Conservation (phyloP, 257 asterid species). For the Salvia splendens region DNA sequence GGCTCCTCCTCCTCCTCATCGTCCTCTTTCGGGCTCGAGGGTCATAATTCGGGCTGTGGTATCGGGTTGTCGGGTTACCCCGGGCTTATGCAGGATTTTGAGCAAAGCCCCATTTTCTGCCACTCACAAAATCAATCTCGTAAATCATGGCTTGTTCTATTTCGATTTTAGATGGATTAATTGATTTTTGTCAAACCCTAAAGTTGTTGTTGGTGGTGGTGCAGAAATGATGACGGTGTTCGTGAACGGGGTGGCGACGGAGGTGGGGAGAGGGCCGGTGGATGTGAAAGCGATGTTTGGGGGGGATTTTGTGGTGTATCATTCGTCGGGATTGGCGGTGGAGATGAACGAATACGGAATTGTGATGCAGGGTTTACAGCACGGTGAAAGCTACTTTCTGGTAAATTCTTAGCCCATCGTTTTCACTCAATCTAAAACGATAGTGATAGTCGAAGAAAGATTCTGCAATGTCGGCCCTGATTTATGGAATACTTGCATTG, state of each 20-base stretch:
- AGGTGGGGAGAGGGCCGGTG: constrained; percentile 54
- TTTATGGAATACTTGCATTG: constrained; percentile 12
- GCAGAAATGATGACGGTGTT: constrained; percentile 63
- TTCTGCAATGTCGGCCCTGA: constrained; percentile 1
- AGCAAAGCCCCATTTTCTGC: constrained; percentile 37
- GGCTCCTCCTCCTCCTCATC: constrained; percentile 45
- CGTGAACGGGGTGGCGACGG: constrained; percentile 70
- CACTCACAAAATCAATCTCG: constrained; percentile 47
- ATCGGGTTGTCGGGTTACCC: constrained; percentile 34
- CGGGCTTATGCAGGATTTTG: constrained; percentile 35
- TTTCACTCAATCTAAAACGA: no score
- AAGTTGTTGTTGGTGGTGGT: not conserved
- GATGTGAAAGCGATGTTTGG: constrained; percentile 58
- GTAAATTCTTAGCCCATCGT: constrained; percentile 32
- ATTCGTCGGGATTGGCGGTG: constrained; percentile 65
- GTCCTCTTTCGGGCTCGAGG: constrained; percentile 35
- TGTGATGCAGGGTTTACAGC: constrained; percentile 57
- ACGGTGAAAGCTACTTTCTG: constrained; percentile 82
- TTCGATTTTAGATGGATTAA: no score
- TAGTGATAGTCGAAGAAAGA: no score
- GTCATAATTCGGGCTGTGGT: constrained; percentile 5
- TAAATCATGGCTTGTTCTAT: not conserved
- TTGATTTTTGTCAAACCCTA: constrained; percentile 4
- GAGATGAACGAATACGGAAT: constrained; percentile 58
- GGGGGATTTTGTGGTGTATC: constrained; percentile 47